Evolutionary conservation across 2,329 filamentous ascomycete genomes (phyloP).

Genomic region (Macrophomina phaseolina): DNA sequence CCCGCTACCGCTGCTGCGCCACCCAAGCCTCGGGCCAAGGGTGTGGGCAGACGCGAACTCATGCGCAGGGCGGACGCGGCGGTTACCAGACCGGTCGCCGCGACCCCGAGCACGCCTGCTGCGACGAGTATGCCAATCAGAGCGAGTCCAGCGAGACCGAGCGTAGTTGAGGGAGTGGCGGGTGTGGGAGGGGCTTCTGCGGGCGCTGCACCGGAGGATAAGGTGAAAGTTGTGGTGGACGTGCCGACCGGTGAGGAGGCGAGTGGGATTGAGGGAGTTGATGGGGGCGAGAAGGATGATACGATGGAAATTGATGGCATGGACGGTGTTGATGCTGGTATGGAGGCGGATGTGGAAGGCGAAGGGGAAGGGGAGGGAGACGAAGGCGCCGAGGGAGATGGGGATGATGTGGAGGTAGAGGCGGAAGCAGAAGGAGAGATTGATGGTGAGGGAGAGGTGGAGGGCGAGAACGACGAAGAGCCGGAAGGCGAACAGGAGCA

Average conservation of each 20-base stretch:
- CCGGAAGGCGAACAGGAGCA: conserved; percentile 36
- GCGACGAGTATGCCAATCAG: conserved; percentile 20
- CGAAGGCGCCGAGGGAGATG: conserved; percentile 44
- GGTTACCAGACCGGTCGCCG: conserved; percentile 41
- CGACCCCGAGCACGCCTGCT: neutral
- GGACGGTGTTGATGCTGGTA: neutral
- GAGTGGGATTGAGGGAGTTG: neutral
- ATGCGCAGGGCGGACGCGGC: conserved; percentile 64
- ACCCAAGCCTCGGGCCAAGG: conserved; percentile 54
- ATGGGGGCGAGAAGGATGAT: neutral
- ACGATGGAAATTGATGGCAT: neutral
- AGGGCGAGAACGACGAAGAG: conserved; percentile 51
- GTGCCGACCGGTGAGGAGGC: neutral
- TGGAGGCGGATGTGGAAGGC: conserved; percentile 49
- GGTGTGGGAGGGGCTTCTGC: conserved; percentile 33
- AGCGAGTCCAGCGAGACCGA: conserved; percentile 2
- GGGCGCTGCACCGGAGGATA: conserved; percentile 17
- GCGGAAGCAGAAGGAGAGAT: conserved; percentile 54
- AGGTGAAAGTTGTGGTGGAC: neutral
- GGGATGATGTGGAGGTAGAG: conserved; percentile 57
- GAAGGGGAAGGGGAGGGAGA: conserved; percentile 53
- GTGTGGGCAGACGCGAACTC: conserved; percentile 65
- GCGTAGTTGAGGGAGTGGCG: neutral
- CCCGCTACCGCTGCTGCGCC: conserved; percentile 30
- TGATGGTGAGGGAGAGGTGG: conserved; percentile 52